phyloP scores from a whole-genome alignment of 345 rosid species.

The Eucalyptus dawsonii region DNA sequence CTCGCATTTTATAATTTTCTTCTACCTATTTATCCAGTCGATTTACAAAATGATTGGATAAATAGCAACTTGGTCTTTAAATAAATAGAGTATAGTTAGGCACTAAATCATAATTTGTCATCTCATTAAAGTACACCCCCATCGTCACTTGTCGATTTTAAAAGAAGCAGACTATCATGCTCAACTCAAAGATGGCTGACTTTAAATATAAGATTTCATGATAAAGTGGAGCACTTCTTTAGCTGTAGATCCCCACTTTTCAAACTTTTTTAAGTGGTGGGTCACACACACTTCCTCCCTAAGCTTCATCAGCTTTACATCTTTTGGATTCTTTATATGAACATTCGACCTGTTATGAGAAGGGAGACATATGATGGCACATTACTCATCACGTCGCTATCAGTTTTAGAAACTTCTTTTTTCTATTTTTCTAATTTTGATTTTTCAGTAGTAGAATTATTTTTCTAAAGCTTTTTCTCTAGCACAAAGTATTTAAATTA shows the following conservation, averaged over 20 bases:
- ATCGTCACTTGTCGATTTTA: background rate
- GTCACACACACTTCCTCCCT: background rate
- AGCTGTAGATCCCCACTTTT: background rate
- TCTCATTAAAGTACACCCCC: background rate
- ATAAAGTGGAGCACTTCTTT: background rate
- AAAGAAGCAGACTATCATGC: background rate
- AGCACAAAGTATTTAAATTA: background rate
- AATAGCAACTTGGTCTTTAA: background rate
- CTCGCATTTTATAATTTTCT: background rate
- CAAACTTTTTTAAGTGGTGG: background rate
- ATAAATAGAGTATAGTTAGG: background rate
- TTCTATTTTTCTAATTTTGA: background rate
- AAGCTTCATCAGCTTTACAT: background rate
- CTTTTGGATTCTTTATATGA: background rate
- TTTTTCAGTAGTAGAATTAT: background rate
- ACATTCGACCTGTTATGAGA: background rate
- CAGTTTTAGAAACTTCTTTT: background rate
- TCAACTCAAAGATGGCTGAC: background rate
- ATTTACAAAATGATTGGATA: background rate
- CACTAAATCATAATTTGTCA: background rate
- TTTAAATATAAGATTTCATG: background rate
- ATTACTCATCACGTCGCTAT: background rate
- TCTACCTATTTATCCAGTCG: background rate
- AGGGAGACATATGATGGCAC: background rate
- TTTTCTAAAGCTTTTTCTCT: background rate